Evolutionary conservation across 345 rosid species (phyloP).

Genomic region (Aquilaria malaccensis): DNA sequence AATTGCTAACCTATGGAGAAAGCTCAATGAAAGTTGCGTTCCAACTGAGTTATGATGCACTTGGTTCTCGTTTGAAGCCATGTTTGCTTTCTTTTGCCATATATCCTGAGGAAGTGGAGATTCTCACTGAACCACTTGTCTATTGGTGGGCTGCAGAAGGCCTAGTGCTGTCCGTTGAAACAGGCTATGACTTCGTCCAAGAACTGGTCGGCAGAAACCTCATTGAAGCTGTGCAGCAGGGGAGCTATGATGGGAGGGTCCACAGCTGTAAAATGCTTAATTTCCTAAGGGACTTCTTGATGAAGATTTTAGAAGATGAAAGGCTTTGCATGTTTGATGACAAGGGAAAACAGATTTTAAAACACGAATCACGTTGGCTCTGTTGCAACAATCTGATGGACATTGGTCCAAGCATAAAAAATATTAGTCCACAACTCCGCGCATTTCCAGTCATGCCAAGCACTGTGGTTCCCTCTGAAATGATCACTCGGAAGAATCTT

Average conservation of each 20-base stretch:
- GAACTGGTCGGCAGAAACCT: slow-evolving; percentile 53
- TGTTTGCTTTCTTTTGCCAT: too few relatives aligned
- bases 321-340: slow-evolving; percentile 26
- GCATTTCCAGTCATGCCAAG: slow-evolving; percentile 36
- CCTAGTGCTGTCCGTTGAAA: slow-evolving; percentile 46
- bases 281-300: slow-evolving; percentile 24
- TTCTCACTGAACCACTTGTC: slow-evolving; percentile 50
- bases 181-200: slow-evolving; percentile 53
- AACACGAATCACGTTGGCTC: slow-evolving; percentile 26
- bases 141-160: slow-evolving; percentile 76
- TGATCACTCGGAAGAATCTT: slow-evolving; percentile 29
- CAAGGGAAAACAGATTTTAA: too few relatives aligned
- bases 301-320: slow-evolving; percentile 18
- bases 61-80: slow-evolving; percentile 29
- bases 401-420: slow-evolving; percentile 32
- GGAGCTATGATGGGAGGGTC: slow-evolving; percentile 40
- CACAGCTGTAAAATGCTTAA: slow-evolving; percentile 32
- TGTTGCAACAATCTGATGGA: slow-evolving; percentile 34
- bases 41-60: slow-evolving; percentile 68
- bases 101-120: neutral
- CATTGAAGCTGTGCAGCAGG: slow-evolving; percentile 47
- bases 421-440: slow-evolving; percentile 49
- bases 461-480: slow-evolving; percentile 23
- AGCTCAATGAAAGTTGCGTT: slow-evolving; percentile 52
- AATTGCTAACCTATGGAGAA: too few relatives aligned